phyloP scores from a whole-genome alignment of 129 eudicot species.

The Flaveria robusta region DNA sequence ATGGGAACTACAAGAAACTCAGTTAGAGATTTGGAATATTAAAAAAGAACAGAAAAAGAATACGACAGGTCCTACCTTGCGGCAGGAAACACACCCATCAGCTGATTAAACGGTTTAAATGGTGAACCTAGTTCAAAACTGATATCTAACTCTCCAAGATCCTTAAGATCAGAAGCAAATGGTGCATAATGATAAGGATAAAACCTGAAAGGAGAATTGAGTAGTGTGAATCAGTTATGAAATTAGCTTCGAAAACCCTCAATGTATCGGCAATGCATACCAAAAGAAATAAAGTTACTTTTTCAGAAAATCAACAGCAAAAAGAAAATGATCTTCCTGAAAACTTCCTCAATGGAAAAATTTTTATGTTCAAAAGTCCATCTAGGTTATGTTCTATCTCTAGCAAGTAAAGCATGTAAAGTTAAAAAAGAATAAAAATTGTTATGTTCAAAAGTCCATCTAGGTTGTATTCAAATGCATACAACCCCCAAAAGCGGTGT shows the following conservation, averaged over 20 bases:
- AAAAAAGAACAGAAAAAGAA: neutral
- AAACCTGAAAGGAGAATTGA: conserved; percentile 56
- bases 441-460: neutral
- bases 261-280: neutral
- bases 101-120: conserved; percentile 95
- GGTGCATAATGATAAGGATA: conserved; percentile 99
- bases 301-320: neutral
- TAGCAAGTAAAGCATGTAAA: neutral
- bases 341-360: neutral
- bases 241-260: conserved; percentile 12
- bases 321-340: neutral
- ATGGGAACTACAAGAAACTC: conserved; percentile 67
- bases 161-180: conserved; percentile 97
- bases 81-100: conserved; percentile 98
- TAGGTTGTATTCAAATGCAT: neutral
- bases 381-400: neutral
- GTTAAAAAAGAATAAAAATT: too few relatives aligned
- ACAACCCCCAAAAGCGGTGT: neutral
- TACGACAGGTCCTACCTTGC: conserved; percentile 62
- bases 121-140: conserved; percentile 86
- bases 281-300: neutral
- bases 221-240: conserved; percentile 5
- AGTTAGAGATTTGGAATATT: conserved; percentile 30
- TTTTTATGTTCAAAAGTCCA: neutral
- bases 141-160: conserved; percentile 72